phyloP scores from a whole-genome alignment of 2,329 filamentous ascomycete genomes.

The Dichotomopilus funicola region DNA sequence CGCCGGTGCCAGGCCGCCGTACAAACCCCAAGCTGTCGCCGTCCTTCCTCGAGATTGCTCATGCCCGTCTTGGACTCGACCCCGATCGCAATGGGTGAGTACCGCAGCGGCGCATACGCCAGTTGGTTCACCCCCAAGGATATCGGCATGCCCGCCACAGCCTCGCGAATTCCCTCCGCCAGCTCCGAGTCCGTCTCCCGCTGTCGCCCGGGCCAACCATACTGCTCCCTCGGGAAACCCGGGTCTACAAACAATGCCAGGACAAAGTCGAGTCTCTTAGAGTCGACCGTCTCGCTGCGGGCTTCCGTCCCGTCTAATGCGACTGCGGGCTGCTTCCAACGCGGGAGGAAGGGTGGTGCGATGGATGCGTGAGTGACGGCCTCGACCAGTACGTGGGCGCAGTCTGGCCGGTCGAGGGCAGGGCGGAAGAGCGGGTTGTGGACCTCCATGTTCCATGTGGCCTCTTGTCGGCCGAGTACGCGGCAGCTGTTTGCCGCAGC shows the following conservation, averaged over 20 bases:
- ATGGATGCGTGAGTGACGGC: not conserved
- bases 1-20: not conserved
- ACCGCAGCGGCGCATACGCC: not conserved
- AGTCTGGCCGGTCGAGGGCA: not conserved
- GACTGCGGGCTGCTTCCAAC: not conserved
- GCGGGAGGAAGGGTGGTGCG: not conserved
- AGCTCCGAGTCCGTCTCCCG: not conserved
- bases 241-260: not conserved
- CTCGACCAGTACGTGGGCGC: not conserved
- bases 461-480: not conserved
- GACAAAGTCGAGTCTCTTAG: not conserved
- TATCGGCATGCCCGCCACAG: not conserved
- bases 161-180: not conserved
- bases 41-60: not conserved
- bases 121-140: not conserved
- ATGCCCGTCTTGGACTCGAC: not conserved
- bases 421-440: not conserved
- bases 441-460: not conserved
- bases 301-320: no score
- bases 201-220: constrained; percentile 1
- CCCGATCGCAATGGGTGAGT: not conserved
- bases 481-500: not conserved
- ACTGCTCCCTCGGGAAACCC: not conserved
- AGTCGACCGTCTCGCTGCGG: not conserved
- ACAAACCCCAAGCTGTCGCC: not conserved